phyloP scores from a whole-genome alignment of 2,329 filamentous ascomycete genomes.

The Diplodia seriata region DNA sequence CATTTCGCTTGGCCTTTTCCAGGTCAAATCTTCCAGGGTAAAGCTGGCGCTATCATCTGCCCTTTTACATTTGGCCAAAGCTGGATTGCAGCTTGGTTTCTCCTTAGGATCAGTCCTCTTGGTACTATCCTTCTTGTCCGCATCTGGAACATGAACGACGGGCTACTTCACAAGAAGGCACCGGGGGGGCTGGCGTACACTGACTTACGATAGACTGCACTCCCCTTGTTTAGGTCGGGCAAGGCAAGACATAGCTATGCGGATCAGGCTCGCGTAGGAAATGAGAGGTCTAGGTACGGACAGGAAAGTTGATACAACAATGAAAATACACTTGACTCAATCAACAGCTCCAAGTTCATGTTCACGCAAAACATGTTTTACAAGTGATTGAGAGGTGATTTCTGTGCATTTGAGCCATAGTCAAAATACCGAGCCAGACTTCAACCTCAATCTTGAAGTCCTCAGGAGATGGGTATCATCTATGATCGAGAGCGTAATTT shows the following conservation, averaged over 20 bases:
- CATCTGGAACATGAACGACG: constrained; percentile 11
- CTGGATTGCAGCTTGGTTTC: background rate
- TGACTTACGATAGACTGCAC: background rate
- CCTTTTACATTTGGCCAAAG: background rate
- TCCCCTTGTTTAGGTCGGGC: background rate
- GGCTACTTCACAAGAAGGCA: constrained; percentile 1
- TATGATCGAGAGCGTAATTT: constrained; percentile 2
- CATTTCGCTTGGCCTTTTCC: background rate
- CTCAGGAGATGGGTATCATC: constrained; percentile 8
- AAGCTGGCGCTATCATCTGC: background rate
- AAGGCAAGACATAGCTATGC: background rate
- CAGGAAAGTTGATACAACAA: background rate
- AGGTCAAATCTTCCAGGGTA: background rate
- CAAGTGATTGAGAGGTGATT: background rate
- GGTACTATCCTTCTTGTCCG: background rate
- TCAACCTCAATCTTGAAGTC: too few relatives aligned
- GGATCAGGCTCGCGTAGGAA: background rate
- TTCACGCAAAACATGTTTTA: background rate
- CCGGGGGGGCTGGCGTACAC: background rate
- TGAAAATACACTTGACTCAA: background rate
- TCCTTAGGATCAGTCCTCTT: background rate
- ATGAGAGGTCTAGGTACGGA: background rate
- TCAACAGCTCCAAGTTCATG: background rate
- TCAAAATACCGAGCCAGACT: background rate
- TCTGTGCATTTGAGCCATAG: background rate